These are phyloP conservation scores for Termitomyces sp. DNA, from an alignment of 768 basidiomycete species.

Conservation along the genomic window DNA sequence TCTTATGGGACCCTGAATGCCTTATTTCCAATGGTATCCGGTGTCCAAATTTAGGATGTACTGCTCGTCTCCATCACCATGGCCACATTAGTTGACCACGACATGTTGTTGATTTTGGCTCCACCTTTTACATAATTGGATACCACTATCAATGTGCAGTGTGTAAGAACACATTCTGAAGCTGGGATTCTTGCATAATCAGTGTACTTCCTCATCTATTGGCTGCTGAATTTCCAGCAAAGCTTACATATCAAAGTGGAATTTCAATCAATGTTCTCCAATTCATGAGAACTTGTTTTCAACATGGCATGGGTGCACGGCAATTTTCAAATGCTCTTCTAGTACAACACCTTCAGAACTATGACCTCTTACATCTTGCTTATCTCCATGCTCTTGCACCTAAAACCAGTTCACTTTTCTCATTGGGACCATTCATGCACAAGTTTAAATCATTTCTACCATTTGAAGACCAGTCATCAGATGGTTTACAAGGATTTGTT, in stretches of 20 bases:
- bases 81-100: neutral
- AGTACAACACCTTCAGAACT: neutral
- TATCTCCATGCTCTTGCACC: constrained; percentile 3
- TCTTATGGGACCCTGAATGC: neutral
- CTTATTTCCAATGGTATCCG: neutral
- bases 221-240: neutral
- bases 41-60: neutral
- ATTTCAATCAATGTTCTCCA: neutral
- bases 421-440: neutral
- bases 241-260: neutral
- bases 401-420: neutral
- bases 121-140: neutral
- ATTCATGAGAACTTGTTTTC: neutral
- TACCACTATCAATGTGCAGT: neutral
- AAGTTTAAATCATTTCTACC: constrained; percentile 3
- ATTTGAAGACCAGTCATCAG: neutral
- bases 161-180: neutral
- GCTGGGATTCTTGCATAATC: neutral
- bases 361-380: constrained; percentile 2
- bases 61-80: neutral
- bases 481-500: constrained; percentile 17
- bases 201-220: neutral
- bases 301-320: neutral
- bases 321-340: neutral
- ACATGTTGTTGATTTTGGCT: neutral